Conservation (phyloP, 202 grass and related monocot species). For the Panicum virgatum region DNA sequence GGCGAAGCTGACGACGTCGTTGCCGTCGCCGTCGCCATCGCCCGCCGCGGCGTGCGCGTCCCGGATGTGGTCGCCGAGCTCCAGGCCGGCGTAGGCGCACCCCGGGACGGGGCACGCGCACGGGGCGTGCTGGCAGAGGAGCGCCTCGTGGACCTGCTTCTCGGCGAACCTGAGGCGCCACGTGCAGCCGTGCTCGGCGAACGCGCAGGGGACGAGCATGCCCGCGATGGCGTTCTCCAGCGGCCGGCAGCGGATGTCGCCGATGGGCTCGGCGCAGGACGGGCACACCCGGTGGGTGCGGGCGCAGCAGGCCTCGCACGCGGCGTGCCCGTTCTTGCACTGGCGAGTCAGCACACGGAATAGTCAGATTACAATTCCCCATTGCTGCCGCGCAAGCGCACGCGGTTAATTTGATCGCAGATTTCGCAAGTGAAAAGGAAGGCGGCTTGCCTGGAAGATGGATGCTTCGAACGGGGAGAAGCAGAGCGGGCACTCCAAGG, state of each 20-base stretch:
- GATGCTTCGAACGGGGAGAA: background rate
- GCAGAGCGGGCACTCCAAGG: background rate
- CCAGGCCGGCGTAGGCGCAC: background rate
- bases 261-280: background rate
- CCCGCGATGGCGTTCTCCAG: background rate
- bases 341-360: background rate
- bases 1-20: background rate
- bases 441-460: background rate
- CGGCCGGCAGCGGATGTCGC: background rate
- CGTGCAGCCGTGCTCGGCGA: background rate
- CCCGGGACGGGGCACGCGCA: background rate
- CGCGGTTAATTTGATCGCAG: background rate
- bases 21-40: background rate
- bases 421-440: background rate
- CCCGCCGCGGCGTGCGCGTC: background rate
- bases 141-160: background rate
- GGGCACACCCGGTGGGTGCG: background rate
- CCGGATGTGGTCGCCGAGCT: background rate
- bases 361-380: background rate
- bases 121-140: background rate
- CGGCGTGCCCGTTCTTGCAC: conserved; percentile 27
- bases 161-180: background rate
- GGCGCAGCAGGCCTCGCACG: background rate
- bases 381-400: background rate
- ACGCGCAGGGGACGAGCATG: background rate